phyloP scores from a whole-genome alignment of 768 basidiomycete genomes.

The Clitopilus passeckerianus region DNA sequence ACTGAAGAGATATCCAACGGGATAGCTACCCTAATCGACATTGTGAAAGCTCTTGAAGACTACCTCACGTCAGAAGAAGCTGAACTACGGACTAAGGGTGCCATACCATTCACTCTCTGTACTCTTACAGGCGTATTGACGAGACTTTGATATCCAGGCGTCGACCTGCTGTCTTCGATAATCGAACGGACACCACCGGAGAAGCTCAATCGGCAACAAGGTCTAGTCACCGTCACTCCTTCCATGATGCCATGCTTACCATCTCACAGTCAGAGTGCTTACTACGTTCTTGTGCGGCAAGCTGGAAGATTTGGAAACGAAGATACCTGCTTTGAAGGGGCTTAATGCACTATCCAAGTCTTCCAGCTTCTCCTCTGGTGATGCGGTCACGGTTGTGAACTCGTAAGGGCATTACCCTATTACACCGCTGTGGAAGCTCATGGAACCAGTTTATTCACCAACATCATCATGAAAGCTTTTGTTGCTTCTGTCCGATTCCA shows the following conservation, averaged over 20 bases:
- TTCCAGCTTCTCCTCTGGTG: constrained; percentile 57
- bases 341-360: constrained; percentile 61
- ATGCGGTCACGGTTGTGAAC: constrained; percentile 63
- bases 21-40: constrained; percentile 55
- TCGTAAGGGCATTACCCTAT: constrained; percentile 28
- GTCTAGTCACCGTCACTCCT: constrained; percentile 36
- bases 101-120: constrained; percentile 3
- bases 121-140: background rate
- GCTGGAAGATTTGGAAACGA: constrained; percentile 79
- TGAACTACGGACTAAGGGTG: constrained; percentile 75
- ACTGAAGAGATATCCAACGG: constrained; percentile 44
- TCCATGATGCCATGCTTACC: constrained; percentile 8
- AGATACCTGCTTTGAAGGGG: constrained; percentile 78
- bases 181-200: constrained; percentile 55
- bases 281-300: constrained; percentile 81
- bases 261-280: constrained; percentile 67
- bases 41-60: constrained; percentile 85
- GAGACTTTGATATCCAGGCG: constrained; percentile 45
- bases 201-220: constrained; percentile 74
- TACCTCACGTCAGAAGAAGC: constrained; percentile 88
- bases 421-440: background rate
- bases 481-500: constrained; percentile 78
- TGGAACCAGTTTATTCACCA: constrained; percentile 55
- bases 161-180: constrained; percentile 75
- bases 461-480: constrained; percentile 79